Percentiles rank a stretch among this genome's conserved stretches.
Conservation (phyloP, 1,284 basidiomycete genomes). For the Hortiboletus rubellus region DNA sequence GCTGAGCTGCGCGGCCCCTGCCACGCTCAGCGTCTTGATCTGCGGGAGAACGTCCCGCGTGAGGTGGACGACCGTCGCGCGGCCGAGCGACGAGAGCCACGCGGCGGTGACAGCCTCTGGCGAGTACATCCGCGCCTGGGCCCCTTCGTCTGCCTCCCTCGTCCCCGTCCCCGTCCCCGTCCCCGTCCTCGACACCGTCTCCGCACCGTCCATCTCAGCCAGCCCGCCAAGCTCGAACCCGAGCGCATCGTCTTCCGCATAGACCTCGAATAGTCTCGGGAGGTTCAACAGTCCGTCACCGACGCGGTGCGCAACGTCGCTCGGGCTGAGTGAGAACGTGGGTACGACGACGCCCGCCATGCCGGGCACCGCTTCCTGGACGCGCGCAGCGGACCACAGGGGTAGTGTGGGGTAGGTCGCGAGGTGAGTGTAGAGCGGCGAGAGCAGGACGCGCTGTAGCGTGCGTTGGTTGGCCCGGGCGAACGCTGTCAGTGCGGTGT, state of each 20-base stretch:
- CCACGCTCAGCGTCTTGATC: conserved; percentile 57
- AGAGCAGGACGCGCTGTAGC: conserved; percentile 80
- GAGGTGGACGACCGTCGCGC: conserved; percentile 73
- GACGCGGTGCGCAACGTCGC: conserved; percentile 83
- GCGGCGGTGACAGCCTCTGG: conserved; percentile 82
- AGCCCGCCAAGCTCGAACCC: conserved; percentile 71
- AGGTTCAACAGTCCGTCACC: conserved; percentile 93
- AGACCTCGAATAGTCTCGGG: conserved; percentile 91
- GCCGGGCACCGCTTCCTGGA: conserved; percentile 42
- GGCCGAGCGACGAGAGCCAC: conserved; percentile 89
- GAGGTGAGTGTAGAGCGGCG: conserved; percentile 81
- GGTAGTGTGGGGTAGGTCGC: conserved; percentile 67
- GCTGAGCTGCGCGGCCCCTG: conserved; percentile 82
- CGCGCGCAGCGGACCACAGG: conserved; percentile 58
- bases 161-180: not conserved
- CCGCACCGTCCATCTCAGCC: not conserved
- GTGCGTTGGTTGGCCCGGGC: conserved; percentile 75
- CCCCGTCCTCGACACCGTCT: not conserved
- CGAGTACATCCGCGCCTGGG: conserved; percentile 44
- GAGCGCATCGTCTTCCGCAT: conserved; percentile 90
- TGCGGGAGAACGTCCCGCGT: conserved; percentile 63
- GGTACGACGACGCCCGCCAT: conserved; percentile 65
- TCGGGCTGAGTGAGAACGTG: conserved; percentile 90
- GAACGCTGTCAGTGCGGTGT: conserved; percentile 62
- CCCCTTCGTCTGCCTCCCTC: conserved; percentile 20